Base-by-base conservation (phyloP, 148 eudicot genomes). In the Camellia japonica region DNA sequence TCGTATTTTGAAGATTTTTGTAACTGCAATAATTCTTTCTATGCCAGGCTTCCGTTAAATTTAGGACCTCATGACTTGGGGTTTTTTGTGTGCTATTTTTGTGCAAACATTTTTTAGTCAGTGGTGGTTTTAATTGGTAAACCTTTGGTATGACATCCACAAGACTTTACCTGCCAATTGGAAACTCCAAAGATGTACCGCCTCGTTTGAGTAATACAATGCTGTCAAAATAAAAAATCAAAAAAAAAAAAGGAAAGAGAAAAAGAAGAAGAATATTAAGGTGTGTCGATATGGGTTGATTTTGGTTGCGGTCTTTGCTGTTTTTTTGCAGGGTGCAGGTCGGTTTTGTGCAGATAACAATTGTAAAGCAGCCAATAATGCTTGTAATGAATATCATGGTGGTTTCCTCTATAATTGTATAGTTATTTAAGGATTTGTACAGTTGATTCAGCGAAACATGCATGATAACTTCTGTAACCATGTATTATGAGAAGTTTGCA, bases 111-210 rank as follows among this genome's bases (percentile, higher is more conserved):
- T 5, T 41, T 74, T 56, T 7, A 41, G 42, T 11, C 2, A 41
- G 15, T 61, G 77, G 9, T 14, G 72, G 9, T 47, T 65, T 77
- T 54, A 66, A 55, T 52, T 77, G 47, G 70, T 64, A 47, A 65
- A 52, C 44, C 49, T 76, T 42, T 76, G 59, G 19, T 63, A 76
- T 51, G 69, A 62, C 70, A 63, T 63, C 19, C 15, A 4, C 1
- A 13, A 2, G 18, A 65, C 19, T 44, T 75, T 64, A 51, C 60
- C 60, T 20, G 20, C 58, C 10, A 4, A 20, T 51, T 62, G 43
- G 11, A 30, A 16, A 18, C 44, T 52, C 13, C 43, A 73, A 52
- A 13, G 4, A 49, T 46, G 41, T 4, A 77, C 16, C 20, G 4
- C n/a, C 15, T 61, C 13, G 23, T 66, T 66, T 7, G 18, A 1